phyloP scores from a whole-genome alignment of 2,329 filamentous ascomycete genomes.

The Neonectria neomacrospora region DNA sequence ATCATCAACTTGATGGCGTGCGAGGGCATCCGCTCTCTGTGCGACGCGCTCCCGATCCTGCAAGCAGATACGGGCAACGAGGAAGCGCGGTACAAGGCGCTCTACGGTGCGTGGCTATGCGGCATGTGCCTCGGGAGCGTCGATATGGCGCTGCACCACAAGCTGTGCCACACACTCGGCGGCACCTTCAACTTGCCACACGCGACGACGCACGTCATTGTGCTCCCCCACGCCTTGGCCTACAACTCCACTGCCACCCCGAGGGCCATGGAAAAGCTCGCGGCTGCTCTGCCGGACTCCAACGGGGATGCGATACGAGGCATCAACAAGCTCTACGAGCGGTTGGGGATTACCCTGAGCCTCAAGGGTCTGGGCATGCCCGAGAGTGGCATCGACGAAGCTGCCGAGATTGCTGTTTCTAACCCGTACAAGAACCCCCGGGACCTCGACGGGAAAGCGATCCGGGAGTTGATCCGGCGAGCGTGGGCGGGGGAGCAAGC shows the following conservation, averaged over 20 bases:
- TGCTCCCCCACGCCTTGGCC: constrained; percentile 70
- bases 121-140: constrained; percentile 21
- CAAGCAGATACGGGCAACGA: constrained; percentile 42
- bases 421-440: constrained; percentile 71
- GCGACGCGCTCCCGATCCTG: constrained; percentile 53
- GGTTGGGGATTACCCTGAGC: constrained; percentile 62
- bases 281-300: constrained; percentile 64
- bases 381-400: constrained; percentile 68
- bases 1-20: constrained; percentile 68
- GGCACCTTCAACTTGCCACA: constrained; percentile 53
- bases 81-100: constrained; percentile 52
- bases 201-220: constrained; percentile 45
- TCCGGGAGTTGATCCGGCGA: constrained; percentile 67
- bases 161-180: constrained; percentile 58
- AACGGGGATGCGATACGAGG: constrained; percentile 68
- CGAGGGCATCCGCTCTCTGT: constrained; percentile 49
- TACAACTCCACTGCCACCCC: constrained; percentile 69
- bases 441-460: constrained; percentile 59
- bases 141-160: constrained; percentile 26
- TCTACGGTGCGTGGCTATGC: constrained; percentile 55
- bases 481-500: constrained; percentile 70
- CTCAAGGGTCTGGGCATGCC: constrained; percentile 67
- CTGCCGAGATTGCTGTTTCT: constrained; percentile 66
- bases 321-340: constrained; percentile 65
- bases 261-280: constrained; percentile 63